These are phyloP conservation scores for Castanea crenata DNA, from an alignment of 306 rosid genomes.

Conservation along the genomic window DNA sequence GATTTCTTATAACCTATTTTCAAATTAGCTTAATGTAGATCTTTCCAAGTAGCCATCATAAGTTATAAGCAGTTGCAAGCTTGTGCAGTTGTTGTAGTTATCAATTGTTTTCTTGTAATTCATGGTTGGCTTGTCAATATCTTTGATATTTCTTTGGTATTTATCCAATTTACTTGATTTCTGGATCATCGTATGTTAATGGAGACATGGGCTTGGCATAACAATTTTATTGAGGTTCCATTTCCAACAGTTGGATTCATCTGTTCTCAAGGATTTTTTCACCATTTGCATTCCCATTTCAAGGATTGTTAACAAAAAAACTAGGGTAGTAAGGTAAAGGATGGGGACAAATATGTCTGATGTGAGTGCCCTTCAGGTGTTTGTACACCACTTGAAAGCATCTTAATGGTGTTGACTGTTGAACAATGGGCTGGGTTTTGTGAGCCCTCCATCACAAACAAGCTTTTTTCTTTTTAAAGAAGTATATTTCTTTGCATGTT, in stretches of 20 bases:
- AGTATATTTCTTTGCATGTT: too few relatives aligned
- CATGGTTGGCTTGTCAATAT: not conserved
- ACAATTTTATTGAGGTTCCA: not conserved
- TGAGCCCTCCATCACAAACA: too few relatives aligned
- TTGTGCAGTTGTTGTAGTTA: not conserved
- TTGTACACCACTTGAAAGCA: too few relatives aligned
- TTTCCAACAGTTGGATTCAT: not conserved
- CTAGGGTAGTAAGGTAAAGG: too few relatives aligned
- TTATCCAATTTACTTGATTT: not conserved
- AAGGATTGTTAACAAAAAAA: not conserved
- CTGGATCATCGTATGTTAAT: not conserved
- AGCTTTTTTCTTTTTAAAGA: too few relatives aligned
- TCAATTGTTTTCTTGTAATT: not conserved
- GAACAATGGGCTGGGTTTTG: too few relatives aligned
- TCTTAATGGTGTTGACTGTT: too few relatives aligned
- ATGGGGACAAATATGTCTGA: too few relatives aligned
- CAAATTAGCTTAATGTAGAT: not conserved
- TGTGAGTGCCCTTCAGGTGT: too few relatives aligned
- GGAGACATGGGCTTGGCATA: not conserved
- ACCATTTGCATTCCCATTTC: not conserved
- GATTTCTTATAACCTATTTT: not conserved
- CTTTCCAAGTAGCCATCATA: not conserved
- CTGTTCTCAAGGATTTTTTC: not conserved
- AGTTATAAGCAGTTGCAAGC: not conserved
- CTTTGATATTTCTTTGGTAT: not conserved